These are phyloP conservation scores for Fusarium metavorans DNA, from an alignment of 2,329 filamentous ascomycete species.

Conservation along the genomic window DNA sequence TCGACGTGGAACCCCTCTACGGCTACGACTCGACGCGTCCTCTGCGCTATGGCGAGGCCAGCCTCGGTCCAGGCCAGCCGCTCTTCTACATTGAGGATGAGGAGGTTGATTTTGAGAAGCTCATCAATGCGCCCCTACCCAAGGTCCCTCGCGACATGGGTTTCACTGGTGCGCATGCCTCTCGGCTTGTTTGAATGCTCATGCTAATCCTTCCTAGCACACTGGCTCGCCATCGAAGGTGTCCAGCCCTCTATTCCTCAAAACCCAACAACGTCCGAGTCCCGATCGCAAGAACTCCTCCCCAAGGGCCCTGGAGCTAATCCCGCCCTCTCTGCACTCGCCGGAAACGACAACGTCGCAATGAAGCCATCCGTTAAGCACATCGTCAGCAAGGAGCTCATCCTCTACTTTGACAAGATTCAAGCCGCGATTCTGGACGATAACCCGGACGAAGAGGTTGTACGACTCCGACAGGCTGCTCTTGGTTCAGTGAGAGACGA, in stretches of 20 bases:
- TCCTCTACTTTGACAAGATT: conserved; percentile 97
- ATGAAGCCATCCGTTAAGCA: conserved; percentile 96
- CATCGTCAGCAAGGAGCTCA: conserved; percentile 93
- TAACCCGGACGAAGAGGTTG: conserved; percentile 81
- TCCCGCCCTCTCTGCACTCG: conserved; percentile 81
- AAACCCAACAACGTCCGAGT: conserved; percentile 90
- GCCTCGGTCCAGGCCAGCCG: conserved; percentile 91
- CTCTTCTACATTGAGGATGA: conserved; percentile 98
- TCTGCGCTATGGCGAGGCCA: conserved; percentile 92
- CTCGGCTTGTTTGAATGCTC: no score
- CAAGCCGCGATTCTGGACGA: conserved; percentile 90
- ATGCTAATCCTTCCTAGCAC: conserved; percentile 66
- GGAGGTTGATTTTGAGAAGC: conserved; percentile 98
- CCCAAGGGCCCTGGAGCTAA: conserved; percentile 93
- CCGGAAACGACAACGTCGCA: conserved; percentile 84
- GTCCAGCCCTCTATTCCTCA: conserved; percentile 97
- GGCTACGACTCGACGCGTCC: conserved; percentile 95
- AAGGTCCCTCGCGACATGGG: conserved; percentile 94
- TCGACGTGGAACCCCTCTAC: conserved; percentile 95
- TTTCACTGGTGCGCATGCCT: conserved; percentile 77
- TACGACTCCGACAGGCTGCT: conserved; percentile 81
- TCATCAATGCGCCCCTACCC: conserved; percentile 95
- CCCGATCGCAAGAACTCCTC: conserved; percentile 84
- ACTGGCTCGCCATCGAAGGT: conserved; percentile 98
- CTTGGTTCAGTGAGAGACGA: conserved; percentile 88